Conservation (phyloP, 2,329 filamentous ascomycete species). For the Pleoardoris graminearum region DNA sequence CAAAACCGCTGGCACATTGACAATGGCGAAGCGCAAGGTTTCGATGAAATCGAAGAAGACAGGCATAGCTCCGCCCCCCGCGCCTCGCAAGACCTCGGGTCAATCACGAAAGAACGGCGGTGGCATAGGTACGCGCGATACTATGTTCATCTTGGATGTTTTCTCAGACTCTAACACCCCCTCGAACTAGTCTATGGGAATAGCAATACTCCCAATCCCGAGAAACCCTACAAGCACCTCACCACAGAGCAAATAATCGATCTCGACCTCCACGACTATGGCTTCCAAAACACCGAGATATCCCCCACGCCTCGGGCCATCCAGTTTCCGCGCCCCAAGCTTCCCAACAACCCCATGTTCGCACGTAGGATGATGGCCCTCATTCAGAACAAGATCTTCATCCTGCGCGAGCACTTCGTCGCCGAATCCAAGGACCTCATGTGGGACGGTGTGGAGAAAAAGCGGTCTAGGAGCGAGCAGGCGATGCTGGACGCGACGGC, state of each 20-base stretch:
- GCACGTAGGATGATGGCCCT: neutral
- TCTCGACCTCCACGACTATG: neutral
- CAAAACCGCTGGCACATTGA: too few species aligned
- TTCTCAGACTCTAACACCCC: too few species aligned
- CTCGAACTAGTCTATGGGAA: neutral
- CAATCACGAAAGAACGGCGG: too few species aligned
- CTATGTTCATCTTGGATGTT: too few species aligned
- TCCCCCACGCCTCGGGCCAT: neutral
- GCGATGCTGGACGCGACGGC: neutral
- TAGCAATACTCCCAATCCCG: neutral
- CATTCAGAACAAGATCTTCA: neutral
- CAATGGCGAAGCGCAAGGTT: too few species aligned
- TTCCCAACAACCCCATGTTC: neutral
- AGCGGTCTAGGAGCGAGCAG: neutral
- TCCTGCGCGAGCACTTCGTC: neutral
- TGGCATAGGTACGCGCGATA: too few species aligned
- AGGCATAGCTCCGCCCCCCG: too few species aligned
- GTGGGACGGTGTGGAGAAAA: neutral
- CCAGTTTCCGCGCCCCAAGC: neutral
- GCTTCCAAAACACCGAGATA: neutral
- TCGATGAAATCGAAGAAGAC: too few species aligned
- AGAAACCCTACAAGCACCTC: neutral
- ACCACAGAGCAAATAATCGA: neutral
- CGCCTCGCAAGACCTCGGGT: too few species aligned
- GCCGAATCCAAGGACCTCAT: neutral